Evolutionary conservation across 352 stramenopile genomes (phyloP).

Genomic region (Pythium biforme): DNA sequence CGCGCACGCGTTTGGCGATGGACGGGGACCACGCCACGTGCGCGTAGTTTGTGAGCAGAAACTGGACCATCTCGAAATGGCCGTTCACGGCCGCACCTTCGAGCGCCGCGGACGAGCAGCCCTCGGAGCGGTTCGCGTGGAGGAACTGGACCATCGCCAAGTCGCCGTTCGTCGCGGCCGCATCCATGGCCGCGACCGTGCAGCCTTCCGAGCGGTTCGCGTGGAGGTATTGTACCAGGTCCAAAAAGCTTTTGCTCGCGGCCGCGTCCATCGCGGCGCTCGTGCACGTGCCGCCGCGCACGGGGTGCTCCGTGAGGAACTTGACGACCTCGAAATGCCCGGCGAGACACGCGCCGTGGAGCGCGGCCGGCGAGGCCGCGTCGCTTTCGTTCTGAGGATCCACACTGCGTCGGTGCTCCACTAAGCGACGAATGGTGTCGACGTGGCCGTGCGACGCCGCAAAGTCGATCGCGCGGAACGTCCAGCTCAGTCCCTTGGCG

Average conservation of each 20-base stretch:
- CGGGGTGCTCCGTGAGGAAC: constrained; percentile 23
- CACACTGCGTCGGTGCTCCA: neutral
- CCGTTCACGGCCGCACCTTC: constrained; percentile 33
- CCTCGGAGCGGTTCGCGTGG: constrained; percentile 12
- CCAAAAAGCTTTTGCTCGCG: constrained; percentile 24
- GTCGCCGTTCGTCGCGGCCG: constrained; percentile 26
- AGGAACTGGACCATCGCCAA: constrained; percentile 17
- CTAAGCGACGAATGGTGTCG: constrained; percentile 26
- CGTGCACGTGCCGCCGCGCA: constrained; percentile 31
- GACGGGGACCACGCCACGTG: constrained; percentile 10
- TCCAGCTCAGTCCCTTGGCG: neutral
- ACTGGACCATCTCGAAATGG: constrained; percentile 37
- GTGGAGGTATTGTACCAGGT: constrained; percentile 37
- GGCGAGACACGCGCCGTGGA: constrained; percentile 14
- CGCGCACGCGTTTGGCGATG: constrained; percentile 2
- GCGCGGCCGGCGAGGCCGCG: constrained; percentile 5
- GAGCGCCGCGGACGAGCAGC: constrained; percentile 19
- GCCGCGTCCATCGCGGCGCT: constrained; percentile 37
- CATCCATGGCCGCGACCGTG: constrained; percentile 30
- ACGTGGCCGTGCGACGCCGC: constrained; percentile 33
- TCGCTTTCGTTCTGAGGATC: neutral
- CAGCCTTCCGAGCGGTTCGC: constrained; percentile 31
- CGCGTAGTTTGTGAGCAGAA: constrained; percentile 34
- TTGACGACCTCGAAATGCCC: constrained; percentile 23
- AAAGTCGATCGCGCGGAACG: constrained; percentile 26